Conservation (phyloP, 176 grass and related monocot genomes). For the Elaeis guineensis region DNA sequence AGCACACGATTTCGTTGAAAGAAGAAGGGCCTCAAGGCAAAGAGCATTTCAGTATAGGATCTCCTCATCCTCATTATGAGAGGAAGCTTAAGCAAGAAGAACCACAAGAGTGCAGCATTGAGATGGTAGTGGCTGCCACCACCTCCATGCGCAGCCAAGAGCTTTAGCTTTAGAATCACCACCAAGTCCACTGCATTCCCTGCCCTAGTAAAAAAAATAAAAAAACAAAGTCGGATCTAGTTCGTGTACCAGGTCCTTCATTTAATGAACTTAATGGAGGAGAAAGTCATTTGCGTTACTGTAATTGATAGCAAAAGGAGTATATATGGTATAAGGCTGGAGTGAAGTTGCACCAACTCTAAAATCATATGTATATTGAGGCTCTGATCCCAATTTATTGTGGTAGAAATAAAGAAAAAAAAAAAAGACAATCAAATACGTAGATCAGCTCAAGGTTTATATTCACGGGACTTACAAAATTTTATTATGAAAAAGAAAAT, state of each 20-base stretch:
- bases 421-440: too few species aligned
- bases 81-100: constrained; percentile 16
- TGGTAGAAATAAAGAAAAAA: too few species aligned
- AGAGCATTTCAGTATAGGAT: constrained; percentile 1
- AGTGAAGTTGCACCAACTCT: too few species aligned
- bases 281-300: not conserved
- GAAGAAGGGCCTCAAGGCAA: constrained; percentile 8
- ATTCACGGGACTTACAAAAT: too few species aligned
- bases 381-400: too few species aligned
- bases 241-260: constrained; percentile 1
- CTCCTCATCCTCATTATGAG: not conserved
- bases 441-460: too few species aligned
- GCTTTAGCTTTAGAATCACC: constrained; percentile 12
- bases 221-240: not conserved
- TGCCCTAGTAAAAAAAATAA: not conserved
- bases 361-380: too few species aligned
- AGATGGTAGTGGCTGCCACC: constrained; percentile 5
- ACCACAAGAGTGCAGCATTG: constrained; percentile 14
- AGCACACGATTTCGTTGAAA: constrained; percentile 10
- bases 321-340: too few species aligned
- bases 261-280: not conserved
- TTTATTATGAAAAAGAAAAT: too few species aligned
- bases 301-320: too few species aligned
- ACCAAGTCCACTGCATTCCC: not conserved
- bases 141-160: not conserved